Evolutionary conservation across 1,284 basidiomycete genomes (phyloP).

Genomic region (Mycena sp.): DNA sequence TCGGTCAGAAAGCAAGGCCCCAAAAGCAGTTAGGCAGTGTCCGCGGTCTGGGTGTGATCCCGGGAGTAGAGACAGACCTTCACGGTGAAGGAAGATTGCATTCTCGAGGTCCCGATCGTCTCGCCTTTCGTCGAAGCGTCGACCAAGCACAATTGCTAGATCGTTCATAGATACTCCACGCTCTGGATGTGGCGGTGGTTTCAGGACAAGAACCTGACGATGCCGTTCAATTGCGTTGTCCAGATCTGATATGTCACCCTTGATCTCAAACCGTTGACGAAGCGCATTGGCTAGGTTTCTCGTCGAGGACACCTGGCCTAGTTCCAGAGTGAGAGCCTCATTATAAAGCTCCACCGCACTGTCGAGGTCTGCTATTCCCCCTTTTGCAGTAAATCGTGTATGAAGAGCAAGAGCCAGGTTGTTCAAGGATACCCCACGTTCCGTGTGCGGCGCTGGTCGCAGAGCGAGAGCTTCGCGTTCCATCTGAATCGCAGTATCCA

Average conservation of each 20-base stretch:
- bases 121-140: neutral
- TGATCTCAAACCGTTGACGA: neutral
- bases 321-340: neutral
- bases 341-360: neutral
- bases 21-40: too few relatives aligned
- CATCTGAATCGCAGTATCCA: neutral
- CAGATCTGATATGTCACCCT: neutral
- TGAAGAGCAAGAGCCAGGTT: neutral
- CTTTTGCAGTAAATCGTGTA: neutral
- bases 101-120: neutral
- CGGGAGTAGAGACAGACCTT: neutral
- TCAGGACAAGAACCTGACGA: neutral
- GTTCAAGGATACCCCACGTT: neutral
- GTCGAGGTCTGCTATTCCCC: neutral
- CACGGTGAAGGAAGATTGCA: neutral
- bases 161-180: neutral
- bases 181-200: neutral
- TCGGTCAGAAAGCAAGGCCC: too few relatives aligned
- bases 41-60: neutral
- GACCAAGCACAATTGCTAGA: neutral
- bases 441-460: neutral
- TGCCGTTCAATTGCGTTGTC: neutral
- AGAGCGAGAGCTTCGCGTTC: neutral
- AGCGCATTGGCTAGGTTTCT: neutral
- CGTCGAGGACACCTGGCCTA: neutral